phyloP scores from a whole-genome alignment of 2,329 filamentous ascomycete genomes.

The Ascochyta clinopodiicola region DNA sequence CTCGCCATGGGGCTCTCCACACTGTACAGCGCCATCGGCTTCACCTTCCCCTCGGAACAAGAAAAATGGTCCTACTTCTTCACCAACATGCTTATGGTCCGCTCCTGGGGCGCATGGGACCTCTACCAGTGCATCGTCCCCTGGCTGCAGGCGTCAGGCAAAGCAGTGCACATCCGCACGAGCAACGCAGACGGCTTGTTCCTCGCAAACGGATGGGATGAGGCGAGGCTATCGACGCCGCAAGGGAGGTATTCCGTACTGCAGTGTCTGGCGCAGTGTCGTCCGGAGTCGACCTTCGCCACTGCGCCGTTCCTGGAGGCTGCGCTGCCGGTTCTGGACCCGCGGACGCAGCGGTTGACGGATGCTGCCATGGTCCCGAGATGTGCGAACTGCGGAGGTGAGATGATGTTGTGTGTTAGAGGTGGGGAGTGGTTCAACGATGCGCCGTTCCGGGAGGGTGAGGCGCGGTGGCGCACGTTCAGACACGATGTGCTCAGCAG shows the following conservation, averaged over 20 bases:
- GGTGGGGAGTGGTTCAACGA: slow-evolving; percentile 39
- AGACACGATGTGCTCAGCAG: slow-evolving; percentile 1
- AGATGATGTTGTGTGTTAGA: slow-evolving; percentile 38
- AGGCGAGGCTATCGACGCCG: slow-evolving; percentile 36
- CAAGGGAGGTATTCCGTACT: slow-evolving; percentile 42
- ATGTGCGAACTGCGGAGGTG: slow-evolving; percentile 34
- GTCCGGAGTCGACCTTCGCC: slow-evolving; percentile 34
- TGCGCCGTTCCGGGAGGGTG: slow-evolving; percentile 26
- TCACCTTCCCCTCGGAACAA: slow-evolving; percentile 36
- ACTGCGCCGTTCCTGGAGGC: slow-evolving; percentile 28
- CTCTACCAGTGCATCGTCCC: slow-evolving; percentile 25
- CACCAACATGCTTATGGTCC: slow-evolving; percentile 37
- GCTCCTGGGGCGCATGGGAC: slow-evolving; percentile 32
- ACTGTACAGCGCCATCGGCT: slow-evolving; percentile 47
- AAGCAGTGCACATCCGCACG: slow-evolving; percentile 38
- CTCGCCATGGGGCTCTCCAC: slow-evolving; percentile 34
- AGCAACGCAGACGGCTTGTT: slow-evolving; percentile 47
- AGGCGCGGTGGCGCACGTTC: slow-evolving; percentile 31
- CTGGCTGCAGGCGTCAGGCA: slow-evolving; percentile 21
- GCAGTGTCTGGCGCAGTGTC: slow-evolving; percentile 41
- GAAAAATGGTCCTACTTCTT: slow-evolving; percentile 47
- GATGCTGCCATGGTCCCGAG: slow-evolving; percentile 28
- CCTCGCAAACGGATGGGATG: slow-evolving; percentile 33
- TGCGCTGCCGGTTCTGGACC: slow-evolving; percentile 29
- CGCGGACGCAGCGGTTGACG: slow-evolving; percentile 26